These are phyloP conservation scores for Penicillium diatomitis DNA, from an alignment of 495 filamentous ascomycete species.

Conservation along the genomic window DNA sequence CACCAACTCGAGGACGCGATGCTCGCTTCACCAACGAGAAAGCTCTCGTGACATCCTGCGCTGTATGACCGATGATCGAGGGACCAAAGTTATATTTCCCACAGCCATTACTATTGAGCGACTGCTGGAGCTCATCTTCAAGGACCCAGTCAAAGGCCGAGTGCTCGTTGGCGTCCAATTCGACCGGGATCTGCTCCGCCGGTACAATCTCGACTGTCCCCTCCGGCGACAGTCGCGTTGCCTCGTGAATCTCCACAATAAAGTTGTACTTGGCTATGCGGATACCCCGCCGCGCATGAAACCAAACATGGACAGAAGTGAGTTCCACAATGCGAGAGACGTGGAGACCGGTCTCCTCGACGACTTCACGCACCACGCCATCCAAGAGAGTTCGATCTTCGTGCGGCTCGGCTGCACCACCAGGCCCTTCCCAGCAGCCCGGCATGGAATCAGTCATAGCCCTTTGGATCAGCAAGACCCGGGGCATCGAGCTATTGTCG, in stretches of 20 bases:
- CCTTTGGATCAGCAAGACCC: constrained; percentile 47
- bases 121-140: constrained; percentile 26
- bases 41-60: constrained; percentile 10
- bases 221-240: background rate
- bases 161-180: constrained; percentile 36
- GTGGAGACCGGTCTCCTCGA: constrained; percentile 50
- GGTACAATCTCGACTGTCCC: background rate
- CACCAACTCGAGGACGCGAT: no score
- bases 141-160: constrained; percentile 35
- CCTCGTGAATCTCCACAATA: constrained; percentile 30
- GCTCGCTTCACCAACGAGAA: constrained; percentile 5
- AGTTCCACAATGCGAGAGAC: constrained; percentile 36
- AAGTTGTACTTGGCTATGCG: constrained; percentile 27
- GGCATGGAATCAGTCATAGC: constrained; percentile 34
- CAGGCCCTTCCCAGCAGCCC: constrained; percentile 49
- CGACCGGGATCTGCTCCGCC: constrained; percentile 23
- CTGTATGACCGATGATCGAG: background rate
- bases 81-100: constrained; percentile 9
- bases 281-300: constrained; percentile 7
- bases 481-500: constrained; percentile 1
- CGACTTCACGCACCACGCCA: constrained; percentile 44
- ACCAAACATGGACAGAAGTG: constrained; percentile 28
- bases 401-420: constrained; percentile 39
- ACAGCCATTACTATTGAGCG: background rate
- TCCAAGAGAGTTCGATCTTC: constrained; percentile 44